Evolutionary conservation across 2,329 filamentous ascomycete genomes (phyloP), one percentile per base, ranked within the genome.

Genomic region (Colletotrichum eleusines): DNA sequence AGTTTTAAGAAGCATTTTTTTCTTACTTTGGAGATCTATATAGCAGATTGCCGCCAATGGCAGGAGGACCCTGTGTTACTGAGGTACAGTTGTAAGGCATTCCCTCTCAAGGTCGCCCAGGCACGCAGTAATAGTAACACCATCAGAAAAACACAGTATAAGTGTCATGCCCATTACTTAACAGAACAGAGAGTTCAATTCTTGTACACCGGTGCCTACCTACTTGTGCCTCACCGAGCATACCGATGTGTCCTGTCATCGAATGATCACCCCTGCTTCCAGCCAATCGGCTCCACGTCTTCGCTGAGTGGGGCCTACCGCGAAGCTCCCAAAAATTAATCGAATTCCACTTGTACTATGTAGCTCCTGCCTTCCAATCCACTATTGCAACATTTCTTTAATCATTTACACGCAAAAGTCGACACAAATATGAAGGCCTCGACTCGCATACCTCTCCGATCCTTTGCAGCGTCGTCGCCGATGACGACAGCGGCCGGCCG

Each of bases 401-500:
- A 33, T 28, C 35, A 66, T 26, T 33, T 20, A 46, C 26, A 26
- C 26, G 46, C 28, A 28, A 31, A 46, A 26, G 35, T 38, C 11
- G 7, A 46, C 23, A n/a, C 69, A 16, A 76, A 63, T 48, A 87
- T 87, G 85, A 82, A 82, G 72, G 76, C 80, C 31, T 73, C 81
- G 42, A 75, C 81, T 31, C 80, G 80, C 77, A 74, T 83, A 74
- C 77, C 81, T n/a, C 75, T 84, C 31, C 80, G 57, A 11, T 50
- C 69, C 16, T 60, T 73, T 33, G 31, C 62, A 18, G 35, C 35
- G 28, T 46, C 59, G 46, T 58, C 80, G 55, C 76, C 80, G 57
- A 76, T 77, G 63, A 73, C 78, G 20, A 77, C 72, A n/a, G 38
- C 69, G 35, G 38, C 73, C 46, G 44, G 74, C 65, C 77, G 79